Percentiles rank a stretch among this genome's conserved stretches.
phyloP scores from a whole-genome alignment of 192 early-diverging fungal species.

The Gorgonomyces haynaldii region DNA sequence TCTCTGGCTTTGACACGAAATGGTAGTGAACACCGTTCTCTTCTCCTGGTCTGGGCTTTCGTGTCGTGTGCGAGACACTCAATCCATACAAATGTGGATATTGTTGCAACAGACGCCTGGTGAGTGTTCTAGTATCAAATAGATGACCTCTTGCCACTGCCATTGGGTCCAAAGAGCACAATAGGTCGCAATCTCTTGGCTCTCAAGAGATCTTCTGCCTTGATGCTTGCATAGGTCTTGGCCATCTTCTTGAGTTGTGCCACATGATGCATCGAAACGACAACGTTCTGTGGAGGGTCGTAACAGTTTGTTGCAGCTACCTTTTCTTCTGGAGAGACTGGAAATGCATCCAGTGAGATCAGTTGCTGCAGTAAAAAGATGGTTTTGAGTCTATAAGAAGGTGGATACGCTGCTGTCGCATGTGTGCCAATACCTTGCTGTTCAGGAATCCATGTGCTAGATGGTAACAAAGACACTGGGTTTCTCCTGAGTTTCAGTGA shows the following conservation, averaged over 20 bases:
- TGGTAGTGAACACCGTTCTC: slow-evolving; percentile 41
- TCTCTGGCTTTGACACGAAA: slow-evolving; percentile 29
- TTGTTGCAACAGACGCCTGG: slow-evolving; percentile 20
- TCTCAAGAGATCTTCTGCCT: slow-evolving; percentile 27
- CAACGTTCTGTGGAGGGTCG: slow-evolving; percentile 31
- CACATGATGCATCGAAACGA: slow-evolving; percentile 34
- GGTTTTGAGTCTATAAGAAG: slow-evolving; percentile 17
- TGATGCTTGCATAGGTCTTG: slow-evolving; percentile 22
- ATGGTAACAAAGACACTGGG: too few relatives aligned
- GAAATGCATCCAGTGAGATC: slow-evolving; percentile 25
- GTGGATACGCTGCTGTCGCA: background rate
- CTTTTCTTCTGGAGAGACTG: slow-evolving; percentile 39
- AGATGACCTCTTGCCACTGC: slow-evolving; percentile 40
- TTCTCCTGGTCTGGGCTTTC: slow-evolving; percentile 42
- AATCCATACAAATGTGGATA: slow-evolving; percentile 36
- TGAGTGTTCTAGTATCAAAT: slow-evolving; percentile 21
- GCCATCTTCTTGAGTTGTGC: slow-evolving; percentile 21
- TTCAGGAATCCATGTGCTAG: background rate
- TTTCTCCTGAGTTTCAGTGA: slow-evolving; percentile 22
- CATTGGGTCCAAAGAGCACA: slow-evolving; percentile 42
- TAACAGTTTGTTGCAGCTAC: slow-evolving; percentile 36
- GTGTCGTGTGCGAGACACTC: slow-evolving; percentile 43
- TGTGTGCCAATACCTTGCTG: slow-evolving; percentile 7
- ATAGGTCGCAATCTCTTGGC: slow-evolving; percentile 30
- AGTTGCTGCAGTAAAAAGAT: slow-evolving; percentile 30